phyloP scores from a whole-genome alignment of 2,329 filamentous ascomycete genomes.

The Penicillium glabrum region DNA sequence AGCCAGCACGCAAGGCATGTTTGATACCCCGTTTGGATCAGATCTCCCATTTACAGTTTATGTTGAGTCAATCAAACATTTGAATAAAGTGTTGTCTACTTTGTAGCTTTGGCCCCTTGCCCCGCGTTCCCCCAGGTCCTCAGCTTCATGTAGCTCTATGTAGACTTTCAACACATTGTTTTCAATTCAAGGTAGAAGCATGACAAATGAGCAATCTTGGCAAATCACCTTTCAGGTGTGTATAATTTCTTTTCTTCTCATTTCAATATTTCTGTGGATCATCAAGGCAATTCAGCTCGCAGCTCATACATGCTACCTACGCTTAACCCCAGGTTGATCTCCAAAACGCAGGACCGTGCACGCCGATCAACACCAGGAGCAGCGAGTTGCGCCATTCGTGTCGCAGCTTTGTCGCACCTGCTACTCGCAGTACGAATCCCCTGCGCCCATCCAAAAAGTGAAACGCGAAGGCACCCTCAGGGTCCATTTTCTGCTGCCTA shows the following conservation, averaged over 20 bases:
- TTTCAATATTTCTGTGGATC: not conserved
- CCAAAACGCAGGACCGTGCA: constrained; percentile 7
- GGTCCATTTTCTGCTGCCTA: not conserved
- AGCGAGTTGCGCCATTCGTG: constrained; percentile 9
- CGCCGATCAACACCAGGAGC: constrained; percentile 8
- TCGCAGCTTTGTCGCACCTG: not conserved
- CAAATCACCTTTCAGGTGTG: not conserved
- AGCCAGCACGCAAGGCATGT: constrained; percentile 1
- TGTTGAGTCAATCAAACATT: not conserved
- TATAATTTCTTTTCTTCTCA: not conserved
- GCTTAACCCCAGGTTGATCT: constrained; percentile 7
- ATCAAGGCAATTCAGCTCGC: not conserved
- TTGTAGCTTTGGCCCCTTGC: constrained; percentile 10
- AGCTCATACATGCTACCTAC: not conserved
- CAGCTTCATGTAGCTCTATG: not conserved
- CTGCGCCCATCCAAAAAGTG: not conserved
- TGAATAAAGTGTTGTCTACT: not conserved
- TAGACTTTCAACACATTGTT: not conserved
- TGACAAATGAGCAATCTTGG: not conserved
- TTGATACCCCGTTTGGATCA: constrained; percentile 2
- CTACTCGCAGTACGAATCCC: constrained; percentile 28
- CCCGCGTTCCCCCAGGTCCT: constrained; percentile 6
- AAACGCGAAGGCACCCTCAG: not conserved
- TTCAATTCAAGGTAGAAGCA: not conserved
- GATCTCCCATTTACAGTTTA: not conserved